Base-by-base conservation (phyloP, 2,329 filamentous ascomycete genomes). In the Chaetomium sp. region DNA sequence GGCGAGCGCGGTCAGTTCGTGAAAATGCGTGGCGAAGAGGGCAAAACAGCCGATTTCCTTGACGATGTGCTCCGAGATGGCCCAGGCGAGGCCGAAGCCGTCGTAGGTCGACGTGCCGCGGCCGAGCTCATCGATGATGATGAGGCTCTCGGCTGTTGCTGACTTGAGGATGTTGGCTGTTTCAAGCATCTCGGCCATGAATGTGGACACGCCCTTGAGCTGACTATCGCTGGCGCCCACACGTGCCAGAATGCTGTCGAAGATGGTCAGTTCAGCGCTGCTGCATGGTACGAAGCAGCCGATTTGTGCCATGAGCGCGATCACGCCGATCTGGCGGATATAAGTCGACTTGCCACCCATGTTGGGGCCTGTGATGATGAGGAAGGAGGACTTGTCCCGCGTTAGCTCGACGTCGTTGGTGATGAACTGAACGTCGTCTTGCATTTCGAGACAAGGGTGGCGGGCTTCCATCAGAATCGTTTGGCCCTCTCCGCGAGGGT, bases 101-200 rank as follows among this genome's bases (percentile, higher is more conserved):
- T 99, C 95, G 70, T 99, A 99, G 0, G 95, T 99, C 59, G 91
- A 96, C 0, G 94, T 99, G 55, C 94, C 94, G 58, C 94, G 89
- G 49, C 94, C 94, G 2, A 99, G 83, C 71, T 99, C 94, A 70
- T 99, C 95, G 64, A 99, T 96, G 71, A 99, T 97, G 73, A 99
- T 97, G 52, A 99, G 81, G 4, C 90, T 96, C 69, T 99, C 94
- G 36, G 87, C 84, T 0, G 94, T 99, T 1, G 94, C 94, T 0
- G 90, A 95, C 74, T 97, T 97, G 67, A 99, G 85, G 62, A 99
- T 99, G 69, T 97, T 97, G 63, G 94, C 91, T 1, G 94, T 99
- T 71, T 99, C 94, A 27, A 99, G 81, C 94, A 99, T 99, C 74
- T 99, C 94, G 1, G 94, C 94, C 95, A 99, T 99, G 72, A 99